Conservation (phyloP, 108 stramenopile species). For the Cyclotella cryptica region DNA sequence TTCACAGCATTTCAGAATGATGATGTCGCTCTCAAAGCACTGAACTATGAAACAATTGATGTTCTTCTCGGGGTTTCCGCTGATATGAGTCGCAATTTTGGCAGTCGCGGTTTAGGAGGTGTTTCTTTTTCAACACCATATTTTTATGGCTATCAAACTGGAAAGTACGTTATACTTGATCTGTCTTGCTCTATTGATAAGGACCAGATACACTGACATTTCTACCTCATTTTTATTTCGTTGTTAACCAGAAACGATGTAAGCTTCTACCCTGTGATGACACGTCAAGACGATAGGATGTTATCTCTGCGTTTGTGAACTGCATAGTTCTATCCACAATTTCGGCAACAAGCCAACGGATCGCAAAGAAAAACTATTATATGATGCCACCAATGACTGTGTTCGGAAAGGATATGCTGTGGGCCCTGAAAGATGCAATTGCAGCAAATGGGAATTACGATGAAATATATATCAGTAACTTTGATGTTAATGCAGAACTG, state of each 20-base stretch:
- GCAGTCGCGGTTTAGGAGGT: not conserved
- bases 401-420: conserved; percentile 48
- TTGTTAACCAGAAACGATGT: conserved; percentile 16
- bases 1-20: conserved; percentile 37
- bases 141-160: conserved; percentile 52
- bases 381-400: conserved; percentile 42
- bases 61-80: conserved; percentile 54
- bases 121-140: conserved; percentile 56
- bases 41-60: conserved; percentile 52
- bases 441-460: conserved; percentile 23
- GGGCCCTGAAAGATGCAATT: conserved; percentile 15
- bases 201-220: not conserved
- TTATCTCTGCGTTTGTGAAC: conserved; percentile 61
- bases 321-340: conserved; percentile 55
- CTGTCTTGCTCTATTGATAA: no score
- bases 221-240: not conserved
- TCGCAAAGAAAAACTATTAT: conserved; percentile 21
- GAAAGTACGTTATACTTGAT: conserved; percentile 14
- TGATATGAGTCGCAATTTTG: conserved; percentile 42
- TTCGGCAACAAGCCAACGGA: conserved; percentile 57
- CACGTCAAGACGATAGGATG: conserved; percentile 53
- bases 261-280: conserved; percentile 39
- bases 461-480: conserved; percentile 23
- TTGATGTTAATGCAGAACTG: conserved; percentile 1
- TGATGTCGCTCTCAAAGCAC: conserved; percentile 44